Percentiles rank a stretch among this genome's conserved stretches.
Evolutionary conservation across 148 eudicot genomes (phyloP).

Genomic region (Drosera capensis): DNA sequence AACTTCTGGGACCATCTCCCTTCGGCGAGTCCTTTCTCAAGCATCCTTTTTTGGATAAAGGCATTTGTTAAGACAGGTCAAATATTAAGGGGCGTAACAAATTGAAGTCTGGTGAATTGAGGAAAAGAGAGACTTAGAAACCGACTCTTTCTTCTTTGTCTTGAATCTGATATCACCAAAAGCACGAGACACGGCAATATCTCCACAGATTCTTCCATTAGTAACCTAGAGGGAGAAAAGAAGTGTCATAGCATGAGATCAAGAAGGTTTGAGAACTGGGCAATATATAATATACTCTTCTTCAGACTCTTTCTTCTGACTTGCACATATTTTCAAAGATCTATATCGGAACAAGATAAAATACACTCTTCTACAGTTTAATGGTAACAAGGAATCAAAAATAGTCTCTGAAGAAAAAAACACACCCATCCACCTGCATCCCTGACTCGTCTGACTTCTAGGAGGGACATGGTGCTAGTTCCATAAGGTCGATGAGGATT

Average conservation of each 20-base stretch:
- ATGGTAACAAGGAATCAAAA: neutral
- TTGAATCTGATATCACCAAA: constrained; percentile 95
- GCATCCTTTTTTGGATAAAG: constrained; percentile 89
- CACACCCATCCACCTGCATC: constrained; percentile 99
- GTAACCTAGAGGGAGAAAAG: constrained; percentile 31
- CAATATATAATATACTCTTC: no score
- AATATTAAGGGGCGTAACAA: neutral
- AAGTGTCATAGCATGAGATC: constrained; percentile 6
- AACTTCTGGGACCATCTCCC: constrained; percentile 78
- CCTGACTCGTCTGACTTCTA: constrained; percentile 70
- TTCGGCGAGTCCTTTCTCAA: constrained; percentile 65
- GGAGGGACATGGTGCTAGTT: constrained; percentile 50
- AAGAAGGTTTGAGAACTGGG: neutral
- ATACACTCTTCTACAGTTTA: no score
- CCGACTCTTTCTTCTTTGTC: constrained; percentile 83
- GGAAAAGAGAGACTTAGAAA: constrained; percentile 8
- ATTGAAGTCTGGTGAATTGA: neutral
- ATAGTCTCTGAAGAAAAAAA: constrained; percentile 18
- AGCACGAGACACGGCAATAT: constrained; percentile 91
- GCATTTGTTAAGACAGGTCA: constrained; percentile 5
- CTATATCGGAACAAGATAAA: no score
- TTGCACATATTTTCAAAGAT: no score
- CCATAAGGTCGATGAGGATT: constrained; percentile 92
- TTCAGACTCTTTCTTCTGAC: no score
- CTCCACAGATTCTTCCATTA: constrained; percentile 96